A percentile compares a stretch with the other conserved stretches of the same genome.
These are phyloP conservation scores for Cajanus cajan DNA, from an alignment of 306 rosid genomes.

Conservation along the genomic window DNA sequence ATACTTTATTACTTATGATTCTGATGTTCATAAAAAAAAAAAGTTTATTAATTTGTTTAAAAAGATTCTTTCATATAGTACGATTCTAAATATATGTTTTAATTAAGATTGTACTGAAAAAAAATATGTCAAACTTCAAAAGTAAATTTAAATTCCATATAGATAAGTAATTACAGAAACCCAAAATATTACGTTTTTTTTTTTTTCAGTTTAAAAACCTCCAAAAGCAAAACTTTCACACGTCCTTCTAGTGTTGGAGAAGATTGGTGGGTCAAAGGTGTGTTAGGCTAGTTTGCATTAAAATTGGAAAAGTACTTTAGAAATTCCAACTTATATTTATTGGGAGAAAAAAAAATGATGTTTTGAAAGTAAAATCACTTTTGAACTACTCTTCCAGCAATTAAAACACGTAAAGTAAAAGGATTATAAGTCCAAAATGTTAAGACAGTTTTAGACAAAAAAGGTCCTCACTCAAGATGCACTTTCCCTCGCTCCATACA, in stretches of 20 bases:
- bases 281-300: too few species aligned
- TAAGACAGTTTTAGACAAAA: neutral
- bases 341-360: too few species aligned
- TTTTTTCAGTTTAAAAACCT: neutral
- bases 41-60: neutral
- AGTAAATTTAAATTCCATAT: neutral
- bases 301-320: too few species aligned
- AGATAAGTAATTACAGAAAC: neutral
- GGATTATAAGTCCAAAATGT: neutral
- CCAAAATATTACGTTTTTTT: neutral
- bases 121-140: neutral
- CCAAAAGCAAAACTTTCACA: neutral
- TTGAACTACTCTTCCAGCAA: too few species aligned
- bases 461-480: neutral
- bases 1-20: neutral
- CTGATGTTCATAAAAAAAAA: neutral
- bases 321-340: too few species aligned
- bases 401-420: neutral
- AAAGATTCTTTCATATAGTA: neutral
- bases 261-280: too few species aligned
- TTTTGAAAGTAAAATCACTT: too few species aligned
- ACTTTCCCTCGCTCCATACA: neutral
- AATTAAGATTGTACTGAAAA: neutral
- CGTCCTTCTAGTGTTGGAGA: neutral
- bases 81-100: neutral